phyloP scores from a whole-genome alignment of 2,329 filamentous ascomycete genomes.

The Aspergillus vadensis region DNA sequence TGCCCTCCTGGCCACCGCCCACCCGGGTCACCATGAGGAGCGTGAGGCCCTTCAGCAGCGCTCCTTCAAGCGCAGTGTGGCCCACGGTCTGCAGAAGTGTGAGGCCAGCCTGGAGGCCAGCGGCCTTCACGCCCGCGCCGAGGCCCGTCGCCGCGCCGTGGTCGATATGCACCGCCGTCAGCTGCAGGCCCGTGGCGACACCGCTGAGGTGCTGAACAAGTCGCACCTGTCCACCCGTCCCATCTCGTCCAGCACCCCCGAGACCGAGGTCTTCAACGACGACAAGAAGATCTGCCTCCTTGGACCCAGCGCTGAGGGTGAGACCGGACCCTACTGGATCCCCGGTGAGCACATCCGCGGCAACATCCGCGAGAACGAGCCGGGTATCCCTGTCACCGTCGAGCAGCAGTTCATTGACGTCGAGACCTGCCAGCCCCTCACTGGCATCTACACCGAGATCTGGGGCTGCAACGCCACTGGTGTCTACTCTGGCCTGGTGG shows the following conservation, averaged over 20 bases:
- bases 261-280: slow-evolving; percentile 25
- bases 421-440: slow-evolving; percentile 43
- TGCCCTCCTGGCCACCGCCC: slow-evolving; percentile 5
- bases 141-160: slow-evolving; percentile 26
- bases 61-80: slow-evolving; percentile 21
- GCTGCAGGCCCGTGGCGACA: slow-evolving; percentile 31
- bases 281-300: slow-evolving; percentile 39
- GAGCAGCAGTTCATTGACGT: slow-evolving; percentile 46
- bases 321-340: slow-evolving; percentile 50
- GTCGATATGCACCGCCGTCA: slow-evolving; percentile 22
- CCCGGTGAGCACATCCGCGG: slow-evolving; percentile 42
- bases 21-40: slow-evolving; percentile 11
- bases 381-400: slow-evolving; percentile 40
- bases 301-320: slow-evolving; percentile 54
- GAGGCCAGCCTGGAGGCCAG: slow-evolving; percentile 22
- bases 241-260: slow-evolving; percentile 23
- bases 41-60: slow-evolving; percentile 15
- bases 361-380: slow-evolving; percentile 38
- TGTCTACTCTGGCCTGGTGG: slow-evolving; percentile 32
- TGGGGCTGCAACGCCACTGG: slow-evolving; percentile 41
- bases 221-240: slow-evolving; percentile 39
- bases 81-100: slow-evolving; percentile 26
- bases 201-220: slow-evolving; percentile 38
- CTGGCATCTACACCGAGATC: slow-evolving; percentile 36
- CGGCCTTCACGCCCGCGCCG: slow-evolving; percentile 26